Evolutionary conservation across 768 basidiomycete species (phyloP), one percentile per base, ranked within the genome.

Genomic region (Suillus fuscotomentosus): DNA sequence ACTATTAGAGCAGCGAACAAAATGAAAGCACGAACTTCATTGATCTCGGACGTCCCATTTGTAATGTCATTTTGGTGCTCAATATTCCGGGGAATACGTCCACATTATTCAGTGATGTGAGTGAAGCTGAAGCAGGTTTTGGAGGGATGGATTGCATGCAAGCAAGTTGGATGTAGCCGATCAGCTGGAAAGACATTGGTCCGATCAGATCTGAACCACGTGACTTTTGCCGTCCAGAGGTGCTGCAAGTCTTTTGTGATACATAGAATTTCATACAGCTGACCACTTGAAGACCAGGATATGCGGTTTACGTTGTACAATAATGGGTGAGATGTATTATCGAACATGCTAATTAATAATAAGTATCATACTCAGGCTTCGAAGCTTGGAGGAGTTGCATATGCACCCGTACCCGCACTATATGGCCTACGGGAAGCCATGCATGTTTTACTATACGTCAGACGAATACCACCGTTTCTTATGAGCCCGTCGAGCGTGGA

Each of bases 401-500:
- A 65, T 50, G 75, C 60, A n/a, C 69, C 70, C 17, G 67, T 61
- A 31, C 70, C 65, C 36, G 84, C 82, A 70, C 85, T 88, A 17
- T 88, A 91, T 10, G 91, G 89, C 14, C 90, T 92, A 55, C 91
- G 88, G 55, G 92, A 90, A 56, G 96, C 96, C n/a, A 99, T 84
- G 5, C 95, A 95, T 74, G 98, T 97, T 84, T 97, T 98, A 79
- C 95, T 97, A 78, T 97, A 99, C 6, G 95, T 96, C 62, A 99
- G 79, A 47, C 97, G 89, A 65, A 99, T 98, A 24, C 94, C 93
- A 53, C 90, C 91, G 64, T 94, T 92, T 79, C 96, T 98, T 74
- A 99, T 91, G 36, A 96, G 79, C 7, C 97, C 97, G 65, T 88
- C 87, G 45, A 99, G 82, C n/a, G 87, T 93, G 73, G 95, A 84